Conservation (phyloP, 768 basidiomycete genomes). For the Trametes punicea region DNA sequence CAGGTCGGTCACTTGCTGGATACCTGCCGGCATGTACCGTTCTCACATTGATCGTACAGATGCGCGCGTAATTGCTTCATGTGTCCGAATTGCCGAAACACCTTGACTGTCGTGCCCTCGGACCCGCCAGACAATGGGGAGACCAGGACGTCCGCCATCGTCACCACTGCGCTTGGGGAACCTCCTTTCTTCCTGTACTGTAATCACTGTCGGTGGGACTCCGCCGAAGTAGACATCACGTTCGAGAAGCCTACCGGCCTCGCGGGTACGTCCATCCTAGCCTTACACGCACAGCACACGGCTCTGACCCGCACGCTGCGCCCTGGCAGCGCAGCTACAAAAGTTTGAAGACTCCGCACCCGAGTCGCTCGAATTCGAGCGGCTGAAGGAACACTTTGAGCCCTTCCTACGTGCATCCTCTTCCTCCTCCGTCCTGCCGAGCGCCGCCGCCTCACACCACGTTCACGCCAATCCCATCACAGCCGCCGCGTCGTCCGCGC, state of each 20-base stretch:
- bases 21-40: background rate
- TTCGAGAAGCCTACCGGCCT: slow-evolving; percentile 98
- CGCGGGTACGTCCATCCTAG: slow-evolving; percentile 57
- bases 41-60: slow-evolving; percentile 43
- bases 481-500: slow-evolving; percentile 83
- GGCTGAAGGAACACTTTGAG: slow-evolving; percentile 95
- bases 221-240: slow-evolving; percentile 82
- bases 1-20: slow-evolving; percentile 45
- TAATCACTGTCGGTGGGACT: slow-evolving; percentile 93
- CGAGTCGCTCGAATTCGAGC: slow-evolving; percentile 87
- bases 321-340: slow-evolving; percentile 77
- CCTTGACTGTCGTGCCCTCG: slow-evolving; percentile 86
- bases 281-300: slow-evolving; percentile 1
- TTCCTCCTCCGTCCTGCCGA: slow-evolving; percentile 60
- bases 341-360: slow-evolving; percentile 84
- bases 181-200: slow-evolving; percentile 92
- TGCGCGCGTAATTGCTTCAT: slow-evolving; percentile 98
- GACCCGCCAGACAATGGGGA: slow-evolving; percentile 69
- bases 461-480: slow-evolving; percentile 79
- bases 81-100: slow-evolving; percentile 91
- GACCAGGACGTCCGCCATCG: slow-evolving; percentile 45
- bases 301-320: background rate
- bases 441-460: slow-evolving; percentile 63
- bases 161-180: slow-evolving; percentile 65
- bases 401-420: slow-evolving; percentile 85